These are phyloP conservation scores for Cordyceps farinosa DNA, from an alignment of 2,329 filamentous ascomycete species.

Conservation along the genomic window DNA sequence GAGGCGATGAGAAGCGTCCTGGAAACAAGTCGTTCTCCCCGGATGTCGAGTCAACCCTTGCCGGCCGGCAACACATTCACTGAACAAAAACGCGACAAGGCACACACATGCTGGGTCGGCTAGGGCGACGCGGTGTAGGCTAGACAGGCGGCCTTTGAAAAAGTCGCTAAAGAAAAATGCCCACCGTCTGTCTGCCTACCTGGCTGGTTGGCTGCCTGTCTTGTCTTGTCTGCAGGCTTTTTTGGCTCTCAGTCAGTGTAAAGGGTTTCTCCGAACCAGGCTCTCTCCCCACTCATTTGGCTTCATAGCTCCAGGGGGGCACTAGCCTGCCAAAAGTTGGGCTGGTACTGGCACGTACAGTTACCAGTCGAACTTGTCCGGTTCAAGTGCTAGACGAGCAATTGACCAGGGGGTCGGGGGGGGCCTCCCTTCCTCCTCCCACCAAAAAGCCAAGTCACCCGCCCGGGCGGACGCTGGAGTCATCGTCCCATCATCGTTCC, in stretches of 20 bases:
- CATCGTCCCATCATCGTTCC: neutral
- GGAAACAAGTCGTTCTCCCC: neutral
- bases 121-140: neutral
- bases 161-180: neutral
- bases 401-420: neutral
- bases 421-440: neutral
- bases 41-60: neutral
- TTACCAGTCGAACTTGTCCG: too few relatives aligned
- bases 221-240: neutral
- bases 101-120: neutral
- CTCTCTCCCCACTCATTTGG: constrained; percentile 15
- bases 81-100: neutral
- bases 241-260: neutral
- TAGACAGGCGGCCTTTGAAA: neutral
- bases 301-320: neutral
- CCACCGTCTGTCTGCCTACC: neutral
- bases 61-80: neutral
- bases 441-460: neutral
- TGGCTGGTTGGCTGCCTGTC: neutral
- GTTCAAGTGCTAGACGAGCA: neutral
- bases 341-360: too few relatives aligned
- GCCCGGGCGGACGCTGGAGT: neutral
- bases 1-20: too few relatives aligned
- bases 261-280: neutral
- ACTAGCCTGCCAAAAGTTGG: neutral